These are phyloP conservation scores for Penicillium nordicum DNA, from an alignment of 2,329 filamentous ascomycete species.

Conservation along the genomic window DNA sequence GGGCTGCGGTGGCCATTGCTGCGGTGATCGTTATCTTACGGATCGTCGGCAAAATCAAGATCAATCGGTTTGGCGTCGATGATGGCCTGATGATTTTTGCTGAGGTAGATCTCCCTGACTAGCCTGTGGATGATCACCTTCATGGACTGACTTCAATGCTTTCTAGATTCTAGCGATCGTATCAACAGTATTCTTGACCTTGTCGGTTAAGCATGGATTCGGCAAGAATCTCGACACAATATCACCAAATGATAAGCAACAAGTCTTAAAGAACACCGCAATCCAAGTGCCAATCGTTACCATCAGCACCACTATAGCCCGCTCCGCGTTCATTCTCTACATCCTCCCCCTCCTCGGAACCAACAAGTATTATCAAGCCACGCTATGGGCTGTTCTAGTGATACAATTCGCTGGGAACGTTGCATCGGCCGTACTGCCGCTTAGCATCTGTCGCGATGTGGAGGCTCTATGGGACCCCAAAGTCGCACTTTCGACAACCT, in stretches of 20 bases:
- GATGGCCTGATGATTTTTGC: slow-evolving; percentile 32
- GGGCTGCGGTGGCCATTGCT: slow-evolving; percentile 27
- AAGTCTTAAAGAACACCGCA: slow-evolving; percentile 28
- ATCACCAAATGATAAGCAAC: slow-evolving; percentile 4
- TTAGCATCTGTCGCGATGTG: slow-evolving; percentile 28
- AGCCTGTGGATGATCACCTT: background rate
- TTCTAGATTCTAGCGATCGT: slow-evolving; percentile 23
- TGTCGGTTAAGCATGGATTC: slow-evolving; percentile 29
- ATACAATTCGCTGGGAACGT: slow-evolving; percentile 28
- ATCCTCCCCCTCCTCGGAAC: slow-evolving; percentile 27
- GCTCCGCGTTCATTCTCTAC: slow-evolving; percentile 28
- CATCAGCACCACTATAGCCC: slow-evolving; percentile 30
- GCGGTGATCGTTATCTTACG: slow-evolving; percentile 26
- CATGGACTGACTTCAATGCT: background rate
- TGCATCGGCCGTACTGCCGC: slow-evolving; percentile 25
- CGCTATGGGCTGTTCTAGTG: slow-evolving; percentile 22
- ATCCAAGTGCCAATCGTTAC: slow-evolving; percentile 30
- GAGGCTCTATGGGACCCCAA: slow-evolving; percentile 24
- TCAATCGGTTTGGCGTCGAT: slow-evolving; percentile 27
- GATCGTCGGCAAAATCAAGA: slow-evolving; percentile 30
- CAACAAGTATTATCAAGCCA: slow-evolving; percentile 21
- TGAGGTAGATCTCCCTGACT: slow-evolving; percentile 15
- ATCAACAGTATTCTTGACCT: slow-evolving; percentile 24
- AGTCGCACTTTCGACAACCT: slow-evolving; percentile 22
- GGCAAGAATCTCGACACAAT: slow-evolving; percentile 20